These are phyloP conservation scores for Fusarium sp. DNA, from an alignment of 2,329 filamentous ascomycete species.

Conservation along the genomic window DNA sequence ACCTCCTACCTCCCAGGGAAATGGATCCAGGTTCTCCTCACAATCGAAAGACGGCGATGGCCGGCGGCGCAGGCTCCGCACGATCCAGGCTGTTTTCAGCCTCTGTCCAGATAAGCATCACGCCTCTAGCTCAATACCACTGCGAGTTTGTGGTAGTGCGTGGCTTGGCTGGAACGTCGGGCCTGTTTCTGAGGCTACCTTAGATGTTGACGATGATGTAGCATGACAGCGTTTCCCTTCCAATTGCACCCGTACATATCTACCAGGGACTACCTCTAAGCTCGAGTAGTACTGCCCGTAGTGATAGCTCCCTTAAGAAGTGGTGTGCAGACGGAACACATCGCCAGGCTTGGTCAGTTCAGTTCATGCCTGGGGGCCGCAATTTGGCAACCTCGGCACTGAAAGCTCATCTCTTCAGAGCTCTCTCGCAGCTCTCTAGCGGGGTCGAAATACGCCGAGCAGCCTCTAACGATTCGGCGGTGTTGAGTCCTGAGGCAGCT, in stretches of 20 bases:
- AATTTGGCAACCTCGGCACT: background rate
- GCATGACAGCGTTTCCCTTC: background rate
- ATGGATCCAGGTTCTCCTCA: constrained; percentile 31
- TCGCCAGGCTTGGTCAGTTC: background rate
- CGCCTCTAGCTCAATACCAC: constrained; percentile 35
- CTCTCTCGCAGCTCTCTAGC: background rate
- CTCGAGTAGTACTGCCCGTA: background rate
- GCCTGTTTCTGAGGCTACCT: constrained; percentile 9
- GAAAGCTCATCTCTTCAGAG: background rate
- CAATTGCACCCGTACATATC: background rate
- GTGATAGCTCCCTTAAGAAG: background rate
- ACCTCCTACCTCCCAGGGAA: constrained; percentile 19
- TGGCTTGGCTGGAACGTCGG: constrained; percentile 37
- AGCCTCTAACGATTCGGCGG: background rate
- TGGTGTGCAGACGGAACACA: background rate
- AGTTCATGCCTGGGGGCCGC: background rate
- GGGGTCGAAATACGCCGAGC: background rate
- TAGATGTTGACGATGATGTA: background rate
- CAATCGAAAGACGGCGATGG: constrained; percentile 34
- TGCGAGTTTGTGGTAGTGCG: constrained; percentile 18
- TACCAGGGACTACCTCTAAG: background rate
- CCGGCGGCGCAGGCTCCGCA: constrained; percentile 36
- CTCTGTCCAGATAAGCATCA: constrained; percentile 43
- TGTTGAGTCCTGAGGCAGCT: constrained; percentile 36
- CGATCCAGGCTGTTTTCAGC: constrained; percentile 35